Evolutionary conservation across 2,329 filamentous ascomycete genomes (phyloP), one percentile per base, ranked within the genome.

Genomic region (Fusarium sp.): DNA sequence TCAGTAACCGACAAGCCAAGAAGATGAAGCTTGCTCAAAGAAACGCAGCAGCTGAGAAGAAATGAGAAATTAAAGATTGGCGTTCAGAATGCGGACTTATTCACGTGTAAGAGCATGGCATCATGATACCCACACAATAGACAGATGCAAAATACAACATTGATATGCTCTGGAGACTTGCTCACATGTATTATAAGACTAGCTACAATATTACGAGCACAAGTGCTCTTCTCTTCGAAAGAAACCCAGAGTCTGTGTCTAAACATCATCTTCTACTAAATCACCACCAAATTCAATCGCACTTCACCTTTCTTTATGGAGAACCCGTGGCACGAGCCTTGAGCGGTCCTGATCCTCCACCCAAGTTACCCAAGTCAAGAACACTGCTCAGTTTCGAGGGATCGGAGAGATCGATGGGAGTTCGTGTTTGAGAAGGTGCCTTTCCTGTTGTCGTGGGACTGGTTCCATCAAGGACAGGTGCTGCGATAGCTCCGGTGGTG

Each of bases 1-100:
- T 85, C 27, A 88, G 85, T 74, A 89, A 87, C 75, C 81, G 86
- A 54, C 84, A 88, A 74, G 82, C 84, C 5, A 90, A 90, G 80
- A 90, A 87, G 79, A 77, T 86, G 75, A 87, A 81, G 76, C 73
- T 86, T 7, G 83, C 83, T n/a, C 75, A 82, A 24, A 79, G 83
- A 70, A 79, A 81, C 25, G 80, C 78, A 27, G 65, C 60, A 18
- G 44, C 64, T 29, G 75, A 75, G 42, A 73, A 74, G 47, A 73
- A 74, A 49, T 59, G 34, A 64, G 32, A n/a, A 25, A 29, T 32
- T 51, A 54, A 46, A 57, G 52, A 61, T 44, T 48, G 58, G 60
- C 61, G 64, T 71, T 65, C 45, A 32, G 34, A 46, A 48, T 42
- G 29, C 42, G 34, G 20, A 54, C 49, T 53, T 7, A 13, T 42